Conservation (phyloP, 2,329 filamentous ascomycete species). For the Drechslerella dactyloides region DNA sequence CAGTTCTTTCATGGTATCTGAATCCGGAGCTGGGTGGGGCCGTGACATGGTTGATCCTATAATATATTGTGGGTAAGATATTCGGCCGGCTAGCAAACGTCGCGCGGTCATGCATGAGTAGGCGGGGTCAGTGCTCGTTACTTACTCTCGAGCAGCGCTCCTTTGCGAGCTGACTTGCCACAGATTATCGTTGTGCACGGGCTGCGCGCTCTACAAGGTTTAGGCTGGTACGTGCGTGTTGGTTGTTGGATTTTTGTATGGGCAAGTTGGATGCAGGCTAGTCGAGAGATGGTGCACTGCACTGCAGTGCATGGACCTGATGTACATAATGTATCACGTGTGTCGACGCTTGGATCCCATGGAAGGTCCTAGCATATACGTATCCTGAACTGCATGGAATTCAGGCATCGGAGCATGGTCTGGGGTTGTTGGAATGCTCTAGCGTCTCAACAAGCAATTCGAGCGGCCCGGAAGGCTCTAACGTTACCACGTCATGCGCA, state of each 20-base stretch:
- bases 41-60: slow-evolving; percentile 23
- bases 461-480: too few species aligned
- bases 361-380: background rate
- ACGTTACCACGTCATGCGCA: too few species aligned
- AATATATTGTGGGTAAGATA: background rate
- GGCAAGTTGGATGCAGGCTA: background rate
- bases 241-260: slow-evolving; percentile 23
- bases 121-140: background rate
- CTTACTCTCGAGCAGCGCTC: too few species aligned
- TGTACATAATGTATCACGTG: background rate
- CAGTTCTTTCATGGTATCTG: slow-evolving; percentile 39
- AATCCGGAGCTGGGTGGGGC: slow-evolving; percentile 26
- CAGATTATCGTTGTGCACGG: background rate
- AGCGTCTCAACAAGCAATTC: too few species aligned
- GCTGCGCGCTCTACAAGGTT: background rate
- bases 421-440: too few species aligned
- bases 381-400: slow-evolving; percentile 4
- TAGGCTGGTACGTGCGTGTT: slow-evolving; percentile 10
- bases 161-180: background rate
- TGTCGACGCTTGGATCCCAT: background rate
- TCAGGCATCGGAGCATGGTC: too few species aligned
- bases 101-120: background rate
- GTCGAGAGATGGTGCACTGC: background rate
- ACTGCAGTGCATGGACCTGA: background rate
- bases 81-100: background rate